Conservation (phyloP, 1,284 basidiomycete genomes). For the Chiua sp. region DNA sequence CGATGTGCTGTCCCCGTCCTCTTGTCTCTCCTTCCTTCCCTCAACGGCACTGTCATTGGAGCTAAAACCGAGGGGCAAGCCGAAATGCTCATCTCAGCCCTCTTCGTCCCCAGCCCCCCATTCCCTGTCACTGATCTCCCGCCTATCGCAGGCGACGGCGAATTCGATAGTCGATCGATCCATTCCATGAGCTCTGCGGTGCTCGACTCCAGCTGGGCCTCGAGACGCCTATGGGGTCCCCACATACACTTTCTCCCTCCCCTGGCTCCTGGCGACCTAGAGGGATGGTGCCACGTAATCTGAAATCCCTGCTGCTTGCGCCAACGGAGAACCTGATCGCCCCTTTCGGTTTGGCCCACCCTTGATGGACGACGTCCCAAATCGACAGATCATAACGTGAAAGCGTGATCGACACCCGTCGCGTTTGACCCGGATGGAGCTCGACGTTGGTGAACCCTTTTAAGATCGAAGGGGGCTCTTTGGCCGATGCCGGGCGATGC, state of each 20-base stretch:
- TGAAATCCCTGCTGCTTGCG: constrained; percentile 57
- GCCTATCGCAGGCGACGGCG: constrained; percentile 40
- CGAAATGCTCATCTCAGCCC: constrained; percentile 74
- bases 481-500: constrained; percentile 58
- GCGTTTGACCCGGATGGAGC: constrained; percentile 51
- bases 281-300: constrained; percentile 45
- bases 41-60: constrained; percentile 77
- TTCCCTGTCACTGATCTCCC: constrained; percentile 73
- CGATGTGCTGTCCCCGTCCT: constrained; percentile 78
- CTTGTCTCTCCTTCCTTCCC: constrained; percentile 72
- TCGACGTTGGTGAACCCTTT: constrained; percentile 70
- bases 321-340: constrained; percentile 53
- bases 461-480: constrained; percentile 65
- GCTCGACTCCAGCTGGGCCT: constrained; percentile 48
- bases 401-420: constrained; percentile 56
- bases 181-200: constrained; percentile 53
- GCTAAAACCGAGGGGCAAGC: constrained; percentile 66
- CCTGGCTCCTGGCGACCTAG: constrained; percentile 33
- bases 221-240: constrained; percentile 48
- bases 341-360: constrained; percentile 52
- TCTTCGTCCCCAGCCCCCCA: constrained; percentile 80
- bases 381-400: constrained; percentile 68
- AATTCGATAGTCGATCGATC: constrained; percentile 46
- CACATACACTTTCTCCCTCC: constrained; percentile 48
- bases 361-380: constrained; percentile 59